Conservation (phyloP, 2,329 filamentous ascomycete genomes). For the Thelonectria olida region DNA sequence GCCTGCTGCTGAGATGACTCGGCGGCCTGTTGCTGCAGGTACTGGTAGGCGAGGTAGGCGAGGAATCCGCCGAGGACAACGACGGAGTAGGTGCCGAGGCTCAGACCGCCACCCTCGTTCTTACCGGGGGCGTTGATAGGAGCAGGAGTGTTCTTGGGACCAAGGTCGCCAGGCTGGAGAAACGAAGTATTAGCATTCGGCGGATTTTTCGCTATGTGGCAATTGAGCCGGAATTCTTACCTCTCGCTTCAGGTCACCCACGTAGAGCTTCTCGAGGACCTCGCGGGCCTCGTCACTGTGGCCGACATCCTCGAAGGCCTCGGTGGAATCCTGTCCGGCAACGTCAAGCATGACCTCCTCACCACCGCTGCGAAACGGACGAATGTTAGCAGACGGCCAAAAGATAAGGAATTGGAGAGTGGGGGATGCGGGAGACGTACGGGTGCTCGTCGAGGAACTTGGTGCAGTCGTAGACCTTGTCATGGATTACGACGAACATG, state of each 20-base stretch:
- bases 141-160: slow-evolving; percentile 64
- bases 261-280: slow-evolving; percentile 80
- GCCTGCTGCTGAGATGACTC: slow-evolving; percentile 28
- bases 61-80: slow-evolving; percentile 79
- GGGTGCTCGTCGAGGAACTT: slow-evolving; percentile 98
- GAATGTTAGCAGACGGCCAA: slow-evolving; percentile 26
- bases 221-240: slow-evolving; percentile 58
- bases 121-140: slow-evolving; percentile 59
- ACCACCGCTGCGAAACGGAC: slow-evolving; percentile 76
- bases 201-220: background rate
- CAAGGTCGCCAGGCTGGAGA: slow-evolving; percentile 77
- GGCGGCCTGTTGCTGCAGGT: slow-evolving; percentile 70
- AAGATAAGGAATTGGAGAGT: slow-evolving; percentile 1
- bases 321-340: slow-evolving; percentile 93
- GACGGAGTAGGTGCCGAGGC: slow-evolving; percentile 83
- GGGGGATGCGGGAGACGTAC: slow-evolving; percentile 56
- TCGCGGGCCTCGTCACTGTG: slow-evolving; percentile 98
- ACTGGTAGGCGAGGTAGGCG: slow-evolving; percentile 87
- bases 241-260: slow-evolving; percentile 82
- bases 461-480: slow-evolving; percentile 92
- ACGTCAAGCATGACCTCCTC: slow-evolving; percentile 98
- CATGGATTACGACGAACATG: slow-evolving; percentile 89
- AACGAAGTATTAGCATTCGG: slow-evolving; percentile 35
- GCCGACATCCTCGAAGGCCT: slow-evolving; percentile 98
- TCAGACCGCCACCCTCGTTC: slow-evolving; percentile 66